Evolutionary conservation across 495 filamentous ascomycete species (phyloP).

Genomic region (Pseudomonodictys pantanalensis): DNA sequence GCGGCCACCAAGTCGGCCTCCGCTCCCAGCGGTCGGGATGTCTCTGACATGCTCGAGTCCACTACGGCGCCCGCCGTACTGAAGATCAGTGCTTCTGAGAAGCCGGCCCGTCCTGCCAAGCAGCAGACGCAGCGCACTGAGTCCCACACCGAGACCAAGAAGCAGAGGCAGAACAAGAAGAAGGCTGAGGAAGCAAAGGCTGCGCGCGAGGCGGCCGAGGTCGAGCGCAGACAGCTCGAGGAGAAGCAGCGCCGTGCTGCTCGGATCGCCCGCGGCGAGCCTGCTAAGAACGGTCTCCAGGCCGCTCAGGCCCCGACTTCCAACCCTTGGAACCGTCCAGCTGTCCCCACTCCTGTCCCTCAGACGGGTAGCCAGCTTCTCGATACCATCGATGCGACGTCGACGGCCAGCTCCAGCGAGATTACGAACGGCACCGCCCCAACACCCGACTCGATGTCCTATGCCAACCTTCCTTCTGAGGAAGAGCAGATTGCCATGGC

Average conservation of each 20-base stretch:
- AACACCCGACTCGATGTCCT: constrained; percentile 29
- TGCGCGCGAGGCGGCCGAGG: constrained; percentile 69
- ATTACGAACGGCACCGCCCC: constrained; percentile 31
- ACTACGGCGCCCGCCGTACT: constrained; percentile 69
- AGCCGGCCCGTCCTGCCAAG: constrained; percentile 61
- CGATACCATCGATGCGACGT: constrained; percentile 66
- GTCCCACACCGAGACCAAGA: constrained; percentile 70
- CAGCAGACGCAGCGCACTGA: constrained; percentile 54
- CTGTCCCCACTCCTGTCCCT: constrained; percentile 9
- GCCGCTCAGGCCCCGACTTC: constrained; percentile 54
- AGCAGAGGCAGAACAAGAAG: constrained; percentile 80
- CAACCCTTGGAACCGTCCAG: constrained; percentile 57
- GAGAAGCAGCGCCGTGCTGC: constrained; percentile 80
- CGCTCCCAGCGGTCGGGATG: constrained; percentile 52
- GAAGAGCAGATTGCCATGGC: constrained; percentile 80
- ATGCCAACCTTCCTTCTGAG: constrained; percentile 65
- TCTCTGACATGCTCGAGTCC: constrained; percentile 86
- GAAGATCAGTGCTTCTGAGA: constrained; percentile 63
- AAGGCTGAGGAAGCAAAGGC: constrained; percentile 75
- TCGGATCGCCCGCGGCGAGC: constrained; percentile 72
- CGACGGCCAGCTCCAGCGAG: constrained; percentile 39
- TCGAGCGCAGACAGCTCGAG: constrained; percentile 63
- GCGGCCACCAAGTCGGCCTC: constrained; percentile 1
- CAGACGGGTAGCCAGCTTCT: constrained; percentile 54
- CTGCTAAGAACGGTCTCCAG: constrained; percentile 67